Base-by-base conservation (phyloP, 163 green algal species). In the Volvox carteri region DNA sequence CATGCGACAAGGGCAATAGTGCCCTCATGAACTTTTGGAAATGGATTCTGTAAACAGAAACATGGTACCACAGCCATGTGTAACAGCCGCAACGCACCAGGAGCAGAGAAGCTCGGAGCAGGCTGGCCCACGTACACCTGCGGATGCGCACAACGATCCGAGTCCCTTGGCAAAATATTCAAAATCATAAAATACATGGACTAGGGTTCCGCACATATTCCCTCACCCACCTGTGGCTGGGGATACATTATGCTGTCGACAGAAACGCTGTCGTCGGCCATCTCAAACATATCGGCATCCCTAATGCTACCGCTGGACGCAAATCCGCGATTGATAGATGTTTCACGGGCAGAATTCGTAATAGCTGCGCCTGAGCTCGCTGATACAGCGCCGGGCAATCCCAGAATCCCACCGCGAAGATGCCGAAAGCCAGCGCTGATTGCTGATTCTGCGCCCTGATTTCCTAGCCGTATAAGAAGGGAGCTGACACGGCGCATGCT, bases 111-210 rank as follows among this genome's bases (percentile, higher is more conserved):
- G 58, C 81, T 28, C 3, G 91, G 91, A 3, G 91, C 91, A 9
- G 58, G 76, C n/a, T 84, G 54, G 21, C 91, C 91, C 25, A 94
- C 91, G 33, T 84, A 77, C 3, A 87, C 91, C 81, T 90, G 44
- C 30, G 19, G 12, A 78, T 39, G 37, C 35, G n/a, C n/a, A n/a
- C n/a, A n/a, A n/a, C n/a, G n/a, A n/a, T n/a, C n/a, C n/a, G n/a
- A n/a, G n/a, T n/a, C n/a, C n/a, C n/a, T n/a, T n/a, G n/a, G n/a
- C n/a, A n/a, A n/a, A n/a, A n/a, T n/a, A n/a, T n/a, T n/a, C n/a
- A n/a, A n/a, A n/a, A n/a, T n/a, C n/a, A n/a, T n/a, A n/a, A n/a
- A n/a, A n/a, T n/a, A n/a, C n/a, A n/a, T n/a, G n/a, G n/a, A n/a
- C n/a, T n/a, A n/a, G n/a, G n/a, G n/a, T n/a, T n/a, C n/a, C n/a